Conservation (phyloP, 2,329 filamentous ascomycete species). For the Rachicladosporium sp. region DNA sequence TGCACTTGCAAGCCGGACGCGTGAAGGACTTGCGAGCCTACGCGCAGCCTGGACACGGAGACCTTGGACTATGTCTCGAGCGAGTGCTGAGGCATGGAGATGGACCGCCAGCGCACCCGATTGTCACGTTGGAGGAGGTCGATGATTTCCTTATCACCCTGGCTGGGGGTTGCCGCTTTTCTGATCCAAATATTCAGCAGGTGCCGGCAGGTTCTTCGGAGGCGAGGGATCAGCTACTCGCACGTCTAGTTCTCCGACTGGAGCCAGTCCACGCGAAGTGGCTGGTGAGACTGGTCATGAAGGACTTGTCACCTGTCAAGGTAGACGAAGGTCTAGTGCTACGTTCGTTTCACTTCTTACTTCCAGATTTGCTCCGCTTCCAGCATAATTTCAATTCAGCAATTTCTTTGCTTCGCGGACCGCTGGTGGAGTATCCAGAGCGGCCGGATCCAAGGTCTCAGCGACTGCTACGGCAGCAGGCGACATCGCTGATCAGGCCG, state of each 20-base stretch:
- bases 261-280: constrained; percentile 68
- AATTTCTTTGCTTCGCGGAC: constrained; percentile 39
- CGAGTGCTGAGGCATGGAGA: constrained; percentile 46
- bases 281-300: constrained; percentile 70
- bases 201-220: constrained; percentile 13
- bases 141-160: constrained; percentile 53
- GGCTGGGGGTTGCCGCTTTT: constrained; percentile 59
- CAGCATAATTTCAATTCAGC: constrained; percentile 56
- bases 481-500: constrained; percentile 27
- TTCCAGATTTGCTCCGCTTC: constrained; percentile 59
- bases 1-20: constrained; percentile 53
- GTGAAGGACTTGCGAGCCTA: constrained; percentile 52
- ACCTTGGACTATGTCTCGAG: constrained; percentile 62
- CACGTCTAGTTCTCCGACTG: constrained; percentile 46
- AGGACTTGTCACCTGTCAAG: constrained; percentile 56
- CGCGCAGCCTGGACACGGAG: constrained; percentile 44
- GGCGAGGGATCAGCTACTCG: constrained; percentile 36
- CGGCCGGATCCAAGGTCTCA: constrained; percentile 23
- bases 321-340: constrained; percentile 48
- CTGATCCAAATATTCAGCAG: constrained; percentile 46
- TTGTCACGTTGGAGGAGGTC: constrained; percentile 58
- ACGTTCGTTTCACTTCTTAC: constrained; percentile 51
- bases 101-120: constrained; percentile 26
- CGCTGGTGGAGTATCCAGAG: constrained; percentile 27
- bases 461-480: constrained; percentile 23